Evolutionary conservation across 2,329 filamentous ascomycete genomes (phyloP).

Genomic region (Amphichorda felina): DNA sequence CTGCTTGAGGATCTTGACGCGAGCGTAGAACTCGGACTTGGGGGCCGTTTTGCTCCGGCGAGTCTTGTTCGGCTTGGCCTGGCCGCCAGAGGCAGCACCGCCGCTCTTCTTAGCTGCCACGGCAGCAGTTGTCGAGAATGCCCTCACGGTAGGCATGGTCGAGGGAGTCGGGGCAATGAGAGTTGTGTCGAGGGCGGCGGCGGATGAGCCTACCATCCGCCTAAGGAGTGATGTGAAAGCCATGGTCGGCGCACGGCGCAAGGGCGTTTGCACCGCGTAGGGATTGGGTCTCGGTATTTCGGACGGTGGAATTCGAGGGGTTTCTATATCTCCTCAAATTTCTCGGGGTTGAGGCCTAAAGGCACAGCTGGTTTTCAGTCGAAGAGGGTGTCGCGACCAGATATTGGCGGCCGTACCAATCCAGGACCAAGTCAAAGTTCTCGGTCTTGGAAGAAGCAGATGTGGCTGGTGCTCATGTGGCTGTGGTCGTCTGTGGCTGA

Average conservation of each 20-base stretch:
- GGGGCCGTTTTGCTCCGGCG: neutral
- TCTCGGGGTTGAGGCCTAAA: too few species aligned
- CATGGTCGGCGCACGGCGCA: neutral
- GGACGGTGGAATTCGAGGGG: neutral
- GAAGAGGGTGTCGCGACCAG: too few species aligned
- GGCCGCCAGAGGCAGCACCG: slow-evolving; percentile 12
- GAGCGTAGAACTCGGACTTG: slow-evolving; percentile 24
- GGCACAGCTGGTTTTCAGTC: too few species aligned
- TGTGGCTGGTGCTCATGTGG: too few species aligned
- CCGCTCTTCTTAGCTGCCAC: neutral
- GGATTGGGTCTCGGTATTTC: neutral
- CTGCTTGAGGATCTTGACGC: slow-evolving; percentile 30
- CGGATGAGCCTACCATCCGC: neutral
- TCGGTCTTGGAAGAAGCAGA: too few species aligned
- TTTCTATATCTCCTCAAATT: too few species aligned
- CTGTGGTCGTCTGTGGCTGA: too few species aligned
- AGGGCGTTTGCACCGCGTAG: neutral
- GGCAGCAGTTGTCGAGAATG: slow-evolving; percentile 1
- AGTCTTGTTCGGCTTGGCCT: slow-evolving; percentile 11
- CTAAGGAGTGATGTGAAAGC: neutral
- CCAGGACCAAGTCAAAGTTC: too few species aligned
- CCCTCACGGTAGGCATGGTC: neutral
- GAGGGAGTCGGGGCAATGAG: neutral
- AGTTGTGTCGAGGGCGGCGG: neutral
- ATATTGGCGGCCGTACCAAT: too few species aligned